Conservation (phyloP, 177 flowering plant genomes). For the Vitis hybrid region DNA sequence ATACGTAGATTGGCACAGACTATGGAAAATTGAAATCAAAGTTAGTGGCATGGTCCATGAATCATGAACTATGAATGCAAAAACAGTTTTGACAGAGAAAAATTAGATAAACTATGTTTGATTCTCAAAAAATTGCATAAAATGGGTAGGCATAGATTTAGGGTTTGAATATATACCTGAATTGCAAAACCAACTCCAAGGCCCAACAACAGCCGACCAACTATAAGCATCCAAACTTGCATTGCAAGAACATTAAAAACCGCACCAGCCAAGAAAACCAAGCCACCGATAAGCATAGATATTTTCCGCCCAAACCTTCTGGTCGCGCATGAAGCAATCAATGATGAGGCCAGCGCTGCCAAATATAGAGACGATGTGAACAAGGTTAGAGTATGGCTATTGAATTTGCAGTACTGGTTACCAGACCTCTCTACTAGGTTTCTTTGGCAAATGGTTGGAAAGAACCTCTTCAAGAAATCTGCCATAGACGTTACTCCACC, state of each 20-base stretch:
- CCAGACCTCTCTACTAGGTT: slow-evolving; percentile 11
- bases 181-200: slow-evolving; percentile 76
- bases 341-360: slow-evolving; percentile 41
- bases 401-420: slow-evolving; percentile 41
- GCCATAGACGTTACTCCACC: too few species aligned
- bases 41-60: too few species aligned
- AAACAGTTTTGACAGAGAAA: too few species aligned
- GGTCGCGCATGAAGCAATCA: slow-evolving; percentile 59
- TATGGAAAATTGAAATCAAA: neutral
- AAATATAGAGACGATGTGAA: slow-evolving; percentile 49
- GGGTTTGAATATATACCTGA: slow-evolving; percentile 44
- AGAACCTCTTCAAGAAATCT: too few species aligned
- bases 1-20: slow-evolving; percentile 21
- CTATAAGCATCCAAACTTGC: slow-evolving; percentile 62
- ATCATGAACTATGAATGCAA: too few species aligned
- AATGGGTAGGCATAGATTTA: too few species aligned
- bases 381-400: slow-evolving; percentile 28
- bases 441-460: too few species aligned
- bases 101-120: too few species aligned
- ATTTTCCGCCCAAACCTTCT: slow-evolving; percentile 52
- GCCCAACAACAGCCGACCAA: slow-evolving; percentile 74
- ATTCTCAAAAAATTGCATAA: too few species aligned
- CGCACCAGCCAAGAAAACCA: slow-evolving; percentile 58
- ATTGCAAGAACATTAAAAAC: slow-evolving; percentile 56
- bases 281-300: slow-evolving; percentile 70